A percentile compares a stretch with the other conserved stretches of the same genome.
Conservation (phyloP, 2,329 filamentous ascomycete genomes). For the Arthroderma sp. region DNA sequence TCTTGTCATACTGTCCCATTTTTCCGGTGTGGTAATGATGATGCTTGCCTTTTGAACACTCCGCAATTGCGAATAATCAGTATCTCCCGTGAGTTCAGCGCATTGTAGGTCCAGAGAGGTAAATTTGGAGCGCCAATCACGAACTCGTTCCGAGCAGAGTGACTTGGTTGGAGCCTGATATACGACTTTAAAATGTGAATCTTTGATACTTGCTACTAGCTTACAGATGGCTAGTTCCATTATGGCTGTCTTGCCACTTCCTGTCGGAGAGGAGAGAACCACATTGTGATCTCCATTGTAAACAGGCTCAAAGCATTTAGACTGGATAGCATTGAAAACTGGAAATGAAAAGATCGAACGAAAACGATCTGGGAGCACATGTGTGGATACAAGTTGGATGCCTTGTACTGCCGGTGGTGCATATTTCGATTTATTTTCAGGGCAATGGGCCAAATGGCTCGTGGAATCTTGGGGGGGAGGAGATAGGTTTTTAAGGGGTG, state of each 20-base stretch:
- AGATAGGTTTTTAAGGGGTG: constrained; percentile 1
- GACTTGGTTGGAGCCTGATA: constrained; percentile 80
- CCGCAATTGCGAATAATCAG: constrained; percentile 50
- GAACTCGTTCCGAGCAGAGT: constrained; percentile 60
- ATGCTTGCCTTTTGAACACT: constrained; percentile 63
- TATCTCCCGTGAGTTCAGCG: constrained; percentile 72
- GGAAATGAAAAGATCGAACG: constrained; percentile 58
- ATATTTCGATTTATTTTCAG: constrained; percentile 19
- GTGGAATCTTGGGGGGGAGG: not conserved
- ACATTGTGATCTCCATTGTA: constrained; percentile 61
- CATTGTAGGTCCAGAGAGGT: constrained; percentile 52
- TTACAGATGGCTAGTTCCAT: constrained; percentile 73
- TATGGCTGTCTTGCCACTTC: constrained; percentile 71
- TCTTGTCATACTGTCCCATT: constrained; percentile 80
- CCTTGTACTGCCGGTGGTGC: constrained; percentile 40
- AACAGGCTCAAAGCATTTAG: constrained; percentile 56
- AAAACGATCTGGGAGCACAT: constrained; percentile 55
- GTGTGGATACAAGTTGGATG: constrained; percentile 45
- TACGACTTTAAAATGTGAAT: constrained; percentile 60
- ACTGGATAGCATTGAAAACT: constrained; percentile 71
- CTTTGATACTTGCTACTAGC: constrained; percentile 44
- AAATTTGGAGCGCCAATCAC: constrained; percentile 70
- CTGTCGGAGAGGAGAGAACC: constrained; percentile 68
- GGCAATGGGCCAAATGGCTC: constrained; percentile 4
- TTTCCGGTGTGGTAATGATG: constrained; percentile 79